Evolutionary conservation across 2,329 filamentous ascomycete genomes (phyloP), one percentile per base, ranked within the genome.

Genomic region (Cytospora leucostoma): DNA sequence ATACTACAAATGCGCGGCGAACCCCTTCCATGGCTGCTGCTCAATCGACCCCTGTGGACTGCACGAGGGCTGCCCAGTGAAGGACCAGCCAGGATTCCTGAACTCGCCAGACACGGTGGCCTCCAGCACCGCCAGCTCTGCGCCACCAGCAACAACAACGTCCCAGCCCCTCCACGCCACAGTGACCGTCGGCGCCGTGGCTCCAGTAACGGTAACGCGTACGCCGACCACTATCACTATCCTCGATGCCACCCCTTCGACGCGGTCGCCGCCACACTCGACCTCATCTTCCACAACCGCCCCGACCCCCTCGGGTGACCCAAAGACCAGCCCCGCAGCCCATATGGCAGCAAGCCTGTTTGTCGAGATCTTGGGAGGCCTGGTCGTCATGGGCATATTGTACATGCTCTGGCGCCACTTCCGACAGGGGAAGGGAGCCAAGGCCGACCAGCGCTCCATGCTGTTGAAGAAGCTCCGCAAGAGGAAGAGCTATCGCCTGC

Each of bases 11-110:
- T 84, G 80, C 66, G 64, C 55, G 15, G 49, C 58, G 55, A 77
- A 71, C 67, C 65, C 67, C 37, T 82, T 78, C 66, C 62, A 57
- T 3, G 81, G 79, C 19, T 84, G 83, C 67, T 84, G 82, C 69
- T 69, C 72, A 15, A 69, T 74, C 15, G 70, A 82, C 64, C 76
- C 80, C 17, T 84, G 82, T 68, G 61, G 65, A 4, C 57, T 71
- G 55, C 52, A 61, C 7, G 53, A 58, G 3, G 66, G 62, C 7
- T 80, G 78, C 62, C 75, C 74, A 11, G 67, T 64, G 40, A 35
- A 38, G 56, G 12, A 21, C 59, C 61, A 33, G 58, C 66, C 56
- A 57, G 59, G 49, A 50, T 56, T 15, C 34, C 56, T 53, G 15
- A 50, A 52, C 3, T 44, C 64, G 2, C 59, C 68, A 40, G 54